phyloP scores from a whole-genome alignment of 148 eudicot genomes.

The Rheum nobile region DNA sequence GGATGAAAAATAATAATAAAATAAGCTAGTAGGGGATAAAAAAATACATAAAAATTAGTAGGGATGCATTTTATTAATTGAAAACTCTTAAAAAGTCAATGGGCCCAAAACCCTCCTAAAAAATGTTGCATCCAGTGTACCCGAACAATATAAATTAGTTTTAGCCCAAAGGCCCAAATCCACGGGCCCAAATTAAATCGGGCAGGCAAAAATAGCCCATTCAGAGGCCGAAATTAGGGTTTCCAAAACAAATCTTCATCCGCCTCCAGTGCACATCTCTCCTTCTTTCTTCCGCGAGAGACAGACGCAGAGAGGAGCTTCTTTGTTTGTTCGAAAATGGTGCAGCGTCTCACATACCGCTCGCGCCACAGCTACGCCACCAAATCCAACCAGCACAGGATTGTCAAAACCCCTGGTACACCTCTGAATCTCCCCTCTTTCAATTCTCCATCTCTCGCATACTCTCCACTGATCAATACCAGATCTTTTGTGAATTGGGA shows the following conservation, averaged over 20 bases:
- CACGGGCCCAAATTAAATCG: background rate
- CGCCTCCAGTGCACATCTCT: background rate
- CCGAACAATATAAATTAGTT: no score
- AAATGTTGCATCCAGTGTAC: no score
- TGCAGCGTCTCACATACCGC: constrained; percentile 11
- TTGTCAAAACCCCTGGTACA: constrained; percentile 10
- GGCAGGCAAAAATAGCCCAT: background rate
- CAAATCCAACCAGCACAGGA: constrained; percentile 13
- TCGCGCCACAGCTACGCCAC: constrained; percentile 12
- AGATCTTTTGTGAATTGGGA: background rate
- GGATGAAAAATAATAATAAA: no score
- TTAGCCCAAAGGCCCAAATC: background rate
- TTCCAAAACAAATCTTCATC: background rate
- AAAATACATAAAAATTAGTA: no score
- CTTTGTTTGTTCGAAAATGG: constrained; percentile 12
- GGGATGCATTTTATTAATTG: no score
- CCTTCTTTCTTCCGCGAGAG: background rate
- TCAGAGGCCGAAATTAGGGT: background rate
- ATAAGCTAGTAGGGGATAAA: no score
- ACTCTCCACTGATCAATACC: background rate
- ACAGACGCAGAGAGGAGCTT: background rate
- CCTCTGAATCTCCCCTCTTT: background rate
- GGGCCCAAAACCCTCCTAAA: no score
- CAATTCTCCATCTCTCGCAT: constrained; percentile 9
- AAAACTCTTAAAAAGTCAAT: no score